Evolutionary conservation across 352 stramenopile genomes (phyloP), one percentile per base, ranked within the genome.

Genomic region (Phytophthora niederhauseri): DNA sequence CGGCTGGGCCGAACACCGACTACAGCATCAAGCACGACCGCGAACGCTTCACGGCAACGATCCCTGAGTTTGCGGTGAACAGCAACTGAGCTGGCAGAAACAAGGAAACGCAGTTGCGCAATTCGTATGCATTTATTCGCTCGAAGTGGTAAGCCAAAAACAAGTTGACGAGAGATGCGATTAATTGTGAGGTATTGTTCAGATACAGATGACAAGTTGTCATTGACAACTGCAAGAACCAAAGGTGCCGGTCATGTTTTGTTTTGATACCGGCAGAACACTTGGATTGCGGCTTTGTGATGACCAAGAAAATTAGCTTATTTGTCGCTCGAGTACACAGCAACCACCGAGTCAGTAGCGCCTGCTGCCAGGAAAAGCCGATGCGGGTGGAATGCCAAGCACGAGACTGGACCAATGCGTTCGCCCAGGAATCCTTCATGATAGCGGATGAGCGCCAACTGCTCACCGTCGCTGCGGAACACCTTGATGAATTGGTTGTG

Each of bases 401-500:
- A 98, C 57, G 95, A 98, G 24, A 99, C 94, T 4, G 96, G 96
- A 8, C 97, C 97, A 67, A 99, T 99, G 62, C 97, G 90, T 76
- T 99, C 94, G 22, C 95, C 95, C 1, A 99, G 65, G 61, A 99
- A 98, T 19, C 96, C 95, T 80, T 99, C 96, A 77, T 99, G 97
- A 76, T 99, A 99, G 24, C 89, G 84, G 57, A 97, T 96, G 8
- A 95, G 81, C 30, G 84, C 87, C 52, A 96, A 71, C 57, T 94
- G 84, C 63, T 95, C 89, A 31, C 86, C 88, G 41, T 98, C 94
- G 58, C 91, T 89, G 36, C 92, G 92, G 52, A 99, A 94, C 51
- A 99, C 90, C 77, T 99, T 99, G 77, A 99, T 99, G 73, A 99
- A 99, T 66, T 99, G 97, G 64, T 98, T 98, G 73, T 99, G 96